These are phyloP conservation scores for Flaveria linearis DNA, from an alignment of 129 eudicot species.

Conservation along the genomic window DNA sequence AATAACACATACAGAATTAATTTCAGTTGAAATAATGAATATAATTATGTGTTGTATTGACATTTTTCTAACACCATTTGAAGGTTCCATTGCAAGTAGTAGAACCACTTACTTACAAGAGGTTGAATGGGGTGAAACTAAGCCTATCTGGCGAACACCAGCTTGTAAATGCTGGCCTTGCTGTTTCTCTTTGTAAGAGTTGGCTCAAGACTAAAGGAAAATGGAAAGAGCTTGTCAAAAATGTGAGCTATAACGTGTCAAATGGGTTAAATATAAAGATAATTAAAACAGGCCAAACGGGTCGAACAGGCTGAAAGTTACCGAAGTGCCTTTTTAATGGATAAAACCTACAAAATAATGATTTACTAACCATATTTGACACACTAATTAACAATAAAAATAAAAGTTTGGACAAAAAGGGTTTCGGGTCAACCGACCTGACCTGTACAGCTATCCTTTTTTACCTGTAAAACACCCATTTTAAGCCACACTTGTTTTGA, in stretches of 20 bases:
- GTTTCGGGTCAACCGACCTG: background rate
- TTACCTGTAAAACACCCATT: background rate
- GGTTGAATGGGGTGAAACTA: conserved; percentile 52
- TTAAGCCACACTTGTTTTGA: background rate
- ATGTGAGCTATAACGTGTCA: conserved; percentile 42
- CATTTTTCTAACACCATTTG: conserved; percentile 15
- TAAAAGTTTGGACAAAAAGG: background rate
- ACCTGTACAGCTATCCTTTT: background rate
- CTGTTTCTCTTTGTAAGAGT: conserved; percentile 76
- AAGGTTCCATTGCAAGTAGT: conserved; percentile 73
- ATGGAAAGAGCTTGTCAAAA: conserved; percentile 47
- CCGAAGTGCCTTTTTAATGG: background rate
- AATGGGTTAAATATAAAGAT: conserved; percentile 5
- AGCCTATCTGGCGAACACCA: conserved; percentile 92
- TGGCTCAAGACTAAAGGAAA: conserved; percentile 63
- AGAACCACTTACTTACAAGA: conserved; percentile 48
- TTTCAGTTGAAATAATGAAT: background rate
- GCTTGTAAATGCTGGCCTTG: conserved; percentile 80
- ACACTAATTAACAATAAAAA: background rate
- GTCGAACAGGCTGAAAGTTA: background rate
- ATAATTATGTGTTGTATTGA: conserved; percentile 21
- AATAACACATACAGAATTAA: too few relatives aligned
- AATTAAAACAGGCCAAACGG: background rate
- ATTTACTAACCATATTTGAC: background rate
- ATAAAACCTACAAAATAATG: conserved; percentile 6